These are phyloP conservation scores for Cicer bijugum DNA, from an alignment of 306 rosid species.

Conservation along the genomic window DNA sequence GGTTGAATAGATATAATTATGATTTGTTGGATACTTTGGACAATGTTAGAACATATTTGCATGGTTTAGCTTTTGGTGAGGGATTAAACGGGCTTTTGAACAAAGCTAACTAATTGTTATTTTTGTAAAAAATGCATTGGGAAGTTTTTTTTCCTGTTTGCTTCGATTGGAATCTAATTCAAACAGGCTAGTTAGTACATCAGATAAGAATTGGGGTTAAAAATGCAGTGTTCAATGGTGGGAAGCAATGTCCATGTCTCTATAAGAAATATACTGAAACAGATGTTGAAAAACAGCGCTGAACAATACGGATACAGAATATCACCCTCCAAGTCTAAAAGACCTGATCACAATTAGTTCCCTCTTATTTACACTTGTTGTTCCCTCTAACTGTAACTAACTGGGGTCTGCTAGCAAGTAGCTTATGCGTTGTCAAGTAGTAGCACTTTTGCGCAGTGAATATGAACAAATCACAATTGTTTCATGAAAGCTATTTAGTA, in stretches of 20 bases:
- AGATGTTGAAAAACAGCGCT: not conserved
- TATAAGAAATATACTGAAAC: not conserved
- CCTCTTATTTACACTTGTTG: not conserved
- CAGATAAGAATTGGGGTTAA: not conserved
- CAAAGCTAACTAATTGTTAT: not conserved
- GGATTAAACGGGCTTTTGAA: not conserved
- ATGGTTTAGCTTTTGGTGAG: conserved; percentile 3
- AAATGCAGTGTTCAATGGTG: conserved; percentile 20
- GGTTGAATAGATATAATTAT: conserved; percentile 8
- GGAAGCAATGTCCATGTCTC: not conserved
- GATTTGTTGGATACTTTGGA: not conserved
- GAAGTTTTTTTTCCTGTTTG: not conserved
- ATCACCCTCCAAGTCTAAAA: not conserved
- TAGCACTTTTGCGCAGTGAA: no score
- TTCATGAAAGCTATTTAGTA: no score
- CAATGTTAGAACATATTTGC: not conserved
- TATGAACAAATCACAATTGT: no score
- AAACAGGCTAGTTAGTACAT: not conserved
- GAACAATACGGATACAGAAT: not conserved
- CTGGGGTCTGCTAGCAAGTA: conserved; percentile 17
- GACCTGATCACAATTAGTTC: not conserved
- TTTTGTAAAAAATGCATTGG: not conserved
- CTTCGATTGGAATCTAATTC: not conserved
- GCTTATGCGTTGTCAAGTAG: not conserved
- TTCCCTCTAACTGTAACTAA: not conserved